A percentile compares a stretch with the other conserved stretches of the same genome.
These are phyloP conservation scores for Pezicula rhizophila DNA, from an alignment of 2,329 filamentous ascomycete species.

Conservation along the genomic window DNA sequence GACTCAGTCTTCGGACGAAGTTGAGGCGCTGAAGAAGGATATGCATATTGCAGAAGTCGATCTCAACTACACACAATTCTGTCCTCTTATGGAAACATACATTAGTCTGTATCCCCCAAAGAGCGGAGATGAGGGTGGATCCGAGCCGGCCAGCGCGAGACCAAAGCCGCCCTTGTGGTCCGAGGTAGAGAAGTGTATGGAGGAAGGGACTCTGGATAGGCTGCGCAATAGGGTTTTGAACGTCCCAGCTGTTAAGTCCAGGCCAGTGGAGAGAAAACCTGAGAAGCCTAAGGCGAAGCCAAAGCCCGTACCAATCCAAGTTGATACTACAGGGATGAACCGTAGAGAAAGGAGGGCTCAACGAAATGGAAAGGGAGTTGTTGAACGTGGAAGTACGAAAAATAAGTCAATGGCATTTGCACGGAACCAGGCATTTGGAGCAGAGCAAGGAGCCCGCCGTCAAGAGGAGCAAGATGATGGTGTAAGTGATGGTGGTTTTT, in stretches of 20 bases:
- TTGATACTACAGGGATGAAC: conserved; percentile 25
- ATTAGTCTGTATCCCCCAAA: conserved; percentile 51
- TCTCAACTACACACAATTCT: conserved; percentile 68
- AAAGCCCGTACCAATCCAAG: conserved; percentile 4
- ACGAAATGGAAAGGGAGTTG: conserved; percentile 6
- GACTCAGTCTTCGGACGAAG: conserved; percentile 44
- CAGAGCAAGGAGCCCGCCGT: conserved; percentile 6
- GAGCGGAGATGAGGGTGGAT: conserved; percentile 29
- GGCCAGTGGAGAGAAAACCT: conserved; percentile 11
- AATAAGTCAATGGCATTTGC: conserved; percentile 21
- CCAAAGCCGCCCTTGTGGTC: conserved; percentile 56
- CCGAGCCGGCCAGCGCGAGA: conserved; percentile 13
- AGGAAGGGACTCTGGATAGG: conserved; percentile 37
- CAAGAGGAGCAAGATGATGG: conserved; percentile 12
- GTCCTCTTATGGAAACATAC: conserved; percentile 66
- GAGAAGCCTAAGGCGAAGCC: conserved; percentile 13
- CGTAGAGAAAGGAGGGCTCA: conserved; percentile 24
- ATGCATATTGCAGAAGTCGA: conserved; percentile 69
- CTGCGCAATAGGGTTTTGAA: conserved; percentile 20
- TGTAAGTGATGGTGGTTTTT: conserved; percentile 50
- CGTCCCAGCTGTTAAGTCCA: conserved; percentile 7
- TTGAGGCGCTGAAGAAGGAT: conserved; percentile 44
- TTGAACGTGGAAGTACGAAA: conserved; percentile 13
- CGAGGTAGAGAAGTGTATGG: conserved; percentile 58
- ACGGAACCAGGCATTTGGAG: conserved; percentile 25